Evolutionary conservation across 2,329 filamentous ascomycete genomes (phyloP), one percentile per base, ranked within the genome.

Genomic region (Dactylellina cionopaga): DNA sequence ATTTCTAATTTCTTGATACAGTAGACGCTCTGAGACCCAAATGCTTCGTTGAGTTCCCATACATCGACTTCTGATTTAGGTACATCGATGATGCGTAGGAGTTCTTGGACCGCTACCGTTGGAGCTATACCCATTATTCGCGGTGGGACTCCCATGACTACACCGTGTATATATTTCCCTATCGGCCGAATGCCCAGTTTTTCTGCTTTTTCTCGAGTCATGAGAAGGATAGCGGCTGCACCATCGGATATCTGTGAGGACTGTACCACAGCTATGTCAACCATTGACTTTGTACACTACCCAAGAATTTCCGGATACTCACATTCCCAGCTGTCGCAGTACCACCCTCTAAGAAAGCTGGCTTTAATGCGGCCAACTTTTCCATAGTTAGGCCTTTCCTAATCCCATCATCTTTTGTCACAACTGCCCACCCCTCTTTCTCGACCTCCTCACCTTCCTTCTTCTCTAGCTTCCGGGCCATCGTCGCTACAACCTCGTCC

Each of bases 81-180:
- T 11, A 97, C 80, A 0, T 89, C 91, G 1, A 89, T 86, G 72
- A 87, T 86, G 15, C 83, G 80, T n/a, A 97, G 84, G 17, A 96
- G 84, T 79, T 89, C 90, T 5, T 93, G 93, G 56, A 97, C 94
- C 0, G 92, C 93, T 25, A 96, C 79, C 0, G 92, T 92, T 0
- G 94, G 93, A 0, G 94, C 93, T 66, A 97, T 84, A 37, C 94
- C 93, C 94, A 98, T 97, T 84, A 96, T 92, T 78, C 96, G 92
- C 0, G 94, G 93, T 55, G 84, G 84, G 79, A 92, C 96, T 10
- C 94, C 93, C 0, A 88, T 87, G 9, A 91, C 89, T 27, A 88
- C 85, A 0, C 90, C 89, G 0, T 86, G 89, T 0, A 92, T 90
- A 83, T 93, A 97, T 80, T 90, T 92, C 33, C 90, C 93, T 68